These are phyloP conservation scores for Lentinula novae-zelandiae DNA, from an alignment of 1,284 basidiomycete genomes.

Conservation along the genomic window DNA sequence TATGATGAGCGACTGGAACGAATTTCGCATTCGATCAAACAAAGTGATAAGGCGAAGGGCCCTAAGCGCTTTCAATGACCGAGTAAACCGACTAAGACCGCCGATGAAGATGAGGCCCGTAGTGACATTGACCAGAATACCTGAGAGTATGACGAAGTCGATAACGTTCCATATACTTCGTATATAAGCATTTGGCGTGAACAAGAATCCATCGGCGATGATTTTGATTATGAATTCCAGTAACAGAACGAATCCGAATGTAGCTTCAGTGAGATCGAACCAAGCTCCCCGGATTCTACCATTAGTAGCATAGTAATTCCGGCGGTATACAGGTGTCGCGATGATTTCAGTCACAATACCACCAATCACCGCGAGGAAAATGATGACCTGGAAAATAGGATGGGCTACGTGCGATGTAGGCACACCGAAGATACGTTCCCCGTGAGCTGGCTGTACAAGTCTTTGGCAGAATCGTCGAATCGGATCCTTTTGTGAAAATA, in stretches of 20 bases:
- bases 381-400: slow-evolving; percentile 71
- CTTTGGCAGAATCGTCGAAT: slow-evolving; percentile 82
- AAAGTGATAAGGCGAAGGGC: slow-evolving; percentile 90
- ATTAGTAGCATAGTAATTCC: slow-evolving; percentile 62
- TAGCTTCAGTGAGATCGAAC: slow-evolving; percentile 85
- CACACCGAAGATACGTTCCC: slow-evolving; percentile 80
- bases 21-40: slow-evolving; percentile 82
- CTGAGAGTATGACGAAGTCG: slow-evolving; percentile 85
- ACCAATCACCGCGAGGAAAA: slow-evolving; percentile 79
- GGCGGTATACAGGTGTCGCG: slow-evolving; percentile 86
- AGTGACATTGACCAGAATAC: slow-evolving; percentile 79
- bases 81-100: slow-evolving; percentile 78
- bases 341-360: slow-evolving; percentile 84
- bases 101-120: slow-evolving; percentile 79
- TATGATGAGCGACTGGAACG: slow-evolving; percentile 90
- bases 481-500: slow-evolving; percentile 81
- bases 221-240: slow-evolving; percentile 90
- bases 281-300: slow-evolving; percentile 71
- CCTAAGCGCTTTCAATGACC: slow-evolving; percentile 87
- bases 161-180: slow-evolving; percentile 91
- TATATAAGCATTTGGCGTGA: slow-evolving; percentile 93
- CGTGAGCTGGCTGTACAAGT: slow-evolving; percentile 79
- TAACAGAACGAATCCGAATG: slow-evolving; percentile 76
- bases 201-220: slow-evolving; percentile 88
- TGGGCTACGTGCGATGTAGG: slow-evolving; percentile 66